Evolutionary conservation across 441 rosid species (phyloP), one percentile per base, ranked within the genome.

Genomic region (Erodium moschatum): DNA sequence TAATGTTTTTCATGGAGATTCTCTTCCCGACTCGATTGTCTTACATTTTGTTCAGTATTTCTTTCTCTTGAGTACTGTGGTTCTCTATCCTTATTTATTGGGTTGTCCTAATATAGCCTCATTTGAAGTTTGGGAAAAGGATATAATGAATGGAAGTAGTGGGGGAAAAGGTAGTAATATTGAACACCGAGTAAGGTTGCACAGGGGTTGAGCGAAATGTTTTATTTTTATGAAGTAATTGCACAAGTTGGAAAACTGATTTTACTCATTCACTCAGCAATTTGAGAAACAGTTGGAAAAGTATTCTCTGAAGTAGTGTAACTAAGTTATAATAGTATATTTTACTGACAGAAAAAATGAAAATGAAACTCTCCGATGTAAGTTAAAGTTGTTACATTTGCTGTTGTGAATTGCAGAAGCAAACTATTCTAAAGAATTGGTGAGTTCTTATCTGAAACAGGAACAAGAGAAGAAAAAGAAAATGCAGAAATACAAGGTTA

Each of bases 401-500:
- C 5, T 33, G 29, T 44, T 64, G 48, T 69, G 20, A 68, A 27
- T 73, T 64, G 72, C 73, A 86, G 92, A 81, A 72, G 80, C 48
- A 66, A 78, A 78, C 68, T 70, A 71, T 79, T 70, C 70, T 63
- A 79, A 73, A 70, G 85, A 84, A 62, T 82, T 73, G 60, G 89
- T 82, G 76, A 85, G 90, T 83, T 77, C 74, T 67, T 74, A 70
- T 73, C 82, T 93, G 77, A 85, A 77, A 74, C 85, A 81, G 76
- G 85, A 79, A 75, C 88, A 78, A 65, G 81, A 84, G 79, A 85
- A 74, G 61, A 90, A 82, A 75, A 85, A 80, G 81, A 84, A 77
- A 75, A 74, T 69, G 77, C 77, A 21, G 67, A 90, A 83, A 72
- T 90, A 87, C 82, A 81, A 82, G 98, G 97, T 93, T 79, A 52